Conservation (phyloP, 441 rosid species). For the Bruguiera hainesii region DNA sequence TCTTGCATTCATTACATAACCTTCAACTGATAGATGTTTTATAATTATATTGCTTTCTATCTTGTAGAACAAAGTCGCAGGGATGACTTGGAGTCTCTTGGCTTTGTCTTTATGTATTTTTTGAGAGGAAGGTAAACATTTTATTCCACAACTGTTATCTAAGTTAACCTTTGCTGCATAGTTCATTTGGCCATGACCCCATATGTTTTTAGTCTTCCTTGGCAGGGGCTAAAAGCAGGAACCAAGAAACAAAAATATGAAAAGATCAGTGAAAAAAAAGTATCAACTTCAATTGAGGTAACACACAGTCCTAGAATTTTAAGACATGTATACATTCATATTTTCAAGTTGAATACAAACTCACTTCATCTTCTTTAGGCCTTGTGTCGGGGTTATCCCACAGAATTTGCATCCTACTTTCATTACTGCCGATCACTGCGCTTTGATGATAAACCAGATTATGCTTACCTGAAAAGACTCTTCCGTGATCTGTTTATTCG, state of each 20-base stretch:
- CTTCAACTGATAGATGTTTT: background rate
- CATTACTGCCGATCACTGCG: conserved; percentile 91
- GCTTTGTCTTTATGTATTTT: conserved; percentile 87
- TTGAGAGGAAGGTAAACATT: conserved; percentile 74
- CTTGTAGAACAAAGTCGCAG: conserved; percentile 84
- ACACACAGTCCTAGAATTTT: conserved; percentile 10
- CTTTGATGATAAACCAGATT: conserved; percentile 97
- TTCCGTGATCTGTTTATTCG: conserved; percentile 97
- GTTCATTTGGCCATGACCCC: conserved; percentile 22
- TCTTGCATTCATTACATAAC: background rate
- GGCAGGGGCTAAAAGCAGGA: conserved; percentile 98
- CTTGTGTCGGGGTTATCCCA: conserved; percentile 91
- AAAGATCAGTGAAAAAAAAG: conserved; percentile 87
- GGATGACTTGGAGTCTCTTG: conserved; percentile 93
- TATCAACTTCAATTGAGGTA: conserved; percentile 87
- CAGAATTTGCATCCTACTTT: conserved; percentile 97
- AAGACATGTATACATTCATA: background rate
- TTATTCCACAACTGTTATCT: conserved; percentile 6
- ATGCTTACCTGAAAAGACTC: conserved; percentile 81
- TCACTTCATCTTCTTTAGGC: conserved; percentile 39
- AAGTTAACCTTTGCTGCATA: conserved; percentile 7
- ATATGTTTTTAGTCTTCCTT: conserved; percentile 64
- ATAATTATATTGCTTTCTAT: conserved; percentile 11
- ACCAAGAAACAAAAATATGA: conserved; percentile 91
- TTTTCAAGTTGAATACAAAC: conserved; percentile 18